These are phyloP conservation scores for Gastrolobium villosum DNA, from an alignment of 306 rosid species.

Conservation along the genomic window DNA sequence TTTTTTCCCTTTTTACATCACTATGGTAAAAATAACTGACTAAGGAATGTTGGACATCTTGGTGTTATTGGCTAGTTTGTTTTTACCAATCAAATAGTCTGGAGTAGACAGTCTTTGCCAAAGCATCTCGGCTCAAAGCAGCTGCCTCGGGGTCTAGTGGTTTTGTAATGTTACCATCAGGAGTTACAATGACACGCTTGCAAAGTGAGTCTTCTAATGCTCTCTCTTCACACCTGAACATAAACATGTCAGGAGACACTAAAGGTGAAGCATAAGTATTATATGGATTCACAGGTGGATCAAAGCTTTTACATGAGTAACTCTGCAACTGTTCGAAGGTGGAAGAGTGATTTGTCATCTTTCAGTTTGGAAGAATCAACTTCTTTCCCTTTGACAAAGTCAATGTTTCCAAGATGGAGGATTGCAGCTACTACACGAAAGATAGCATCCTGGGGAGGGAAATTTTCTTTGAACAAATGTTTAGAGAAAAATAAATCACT, in stretches of 20 bases:
- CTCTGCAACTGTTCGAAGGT: slow-evolving; percentile 79
- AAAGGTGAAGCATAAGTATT: slow-evolving; percentile 22
- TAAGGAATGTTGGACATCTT: slow-evolving; percentile 19
- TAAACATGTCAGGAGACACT: slow-evolving; percentile 42
- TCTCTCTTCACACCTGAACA: slow-evolving; percentile 75
- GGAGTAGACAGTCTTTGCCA: slow-evolving; percentile 85
- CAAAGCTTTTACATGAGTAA: slow-evolving; percentile 68
- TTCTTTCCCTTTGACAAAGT: slow-evolving; percentile 80
- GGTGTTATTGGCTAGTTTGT: not conserved
- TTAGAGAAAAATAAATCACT: slow-evolving; percentile 27
- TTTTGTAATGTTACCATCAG: slow-evolving; percentile 88
- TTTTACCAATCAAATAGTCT: slow-evolving; percentile 83
- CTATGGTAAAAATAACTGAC: not conserved
- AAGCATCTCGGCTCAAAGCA: slow-evolving; percentile 82
- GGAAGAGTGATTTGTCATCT: slow-evolving; percentile 78
- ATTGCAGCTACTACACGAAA: slow-evolving; percentile 89
- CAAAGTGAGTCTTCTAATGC: slow-evolving; percentile 83
- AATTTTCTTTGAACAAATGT: slow-evolving; percentile 40
- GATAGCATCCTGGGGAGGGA: slow-evolving; percentile 73
- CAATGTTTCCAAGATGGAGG: slow-evolving; percentile 86
- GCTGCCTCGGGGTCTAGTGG: slow-evolving; percentile 77
- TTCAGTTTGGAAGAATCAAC: slow-evolving; percentile 79
- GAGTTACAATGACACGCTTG: slow-evolving; percentile 91
- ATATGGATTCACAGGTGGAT: slow-evolving; percentile 31
- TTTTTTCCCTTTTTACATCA: too few relatives aligned